A percentile compares a stretch with the other conserved stretches of the same genome.
Evolutionary conservation across 768 basidiomycete species (phyloP).

Genomic region (Mycena pura): DNA sequence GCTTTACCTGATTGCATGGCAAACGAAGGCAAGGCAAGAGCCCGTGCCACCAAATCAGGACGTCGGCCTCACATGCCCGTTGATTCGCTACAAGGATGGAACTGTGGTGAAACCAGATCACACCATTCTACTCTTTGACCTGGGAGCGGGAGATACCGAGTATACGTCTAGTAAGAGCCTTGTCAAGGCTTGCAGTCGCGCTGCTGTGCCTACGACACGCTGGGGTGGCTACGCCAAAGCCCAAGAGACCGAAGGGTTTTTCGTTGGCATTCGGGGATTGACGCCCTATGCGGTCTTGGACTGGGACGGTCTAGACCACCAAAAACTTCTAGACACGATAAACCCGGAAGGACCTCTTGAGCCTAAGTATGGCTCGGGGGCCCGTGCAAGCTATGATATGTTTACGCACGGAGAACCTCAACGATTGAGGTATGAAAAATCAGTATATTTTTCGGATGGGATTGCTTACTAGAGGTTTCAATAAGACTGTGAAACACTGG

Average conservation of each 20-base stretch:
- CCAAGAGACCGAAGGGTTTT: background rate
- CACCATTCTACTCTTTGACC: background rate
- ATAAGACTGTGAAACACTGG: too few species aligned
- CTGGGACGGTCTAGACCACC: too few species aligned
- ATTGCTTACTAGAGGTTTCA: too few species aligned
- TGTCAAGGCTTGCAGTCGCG: background rate
- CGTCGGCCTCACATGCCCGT: background rate
- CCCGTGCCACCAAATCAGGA: background rate
- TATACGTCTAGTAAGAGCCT: background rate
- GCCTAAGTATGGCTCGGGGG: too few species aligned
- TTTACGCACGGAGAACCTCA: too few species aligned
- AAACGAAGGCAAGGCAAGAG: background rate
- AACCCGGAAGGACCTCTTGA: too few species aligned
- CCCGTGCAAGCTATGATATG: too few species aligned
- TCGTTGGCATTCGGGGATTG: background rate
- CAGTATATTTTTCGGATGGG: too few species aligned
- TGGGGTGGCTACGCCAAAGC: background rate
- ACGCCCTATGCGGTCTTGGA: background rate
- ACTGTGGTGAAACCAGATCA: background rate
- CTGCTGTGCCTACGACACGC: background rate
- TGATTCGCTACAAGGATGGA: background rate
- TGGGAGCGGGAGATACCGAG: too few species aligned
- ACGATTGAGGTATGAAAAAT: too few species aligned
- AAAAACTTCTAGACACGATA: too few species aligned
- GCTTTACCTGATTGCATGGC: background rate